Percentiles rank a stretch among this genome's conserved stretches.
Evolutionary conservation across 2,329 filamentous ascomycete genomes (phyloP).

Genomic region (Paecilomyces variotii): DNA sequence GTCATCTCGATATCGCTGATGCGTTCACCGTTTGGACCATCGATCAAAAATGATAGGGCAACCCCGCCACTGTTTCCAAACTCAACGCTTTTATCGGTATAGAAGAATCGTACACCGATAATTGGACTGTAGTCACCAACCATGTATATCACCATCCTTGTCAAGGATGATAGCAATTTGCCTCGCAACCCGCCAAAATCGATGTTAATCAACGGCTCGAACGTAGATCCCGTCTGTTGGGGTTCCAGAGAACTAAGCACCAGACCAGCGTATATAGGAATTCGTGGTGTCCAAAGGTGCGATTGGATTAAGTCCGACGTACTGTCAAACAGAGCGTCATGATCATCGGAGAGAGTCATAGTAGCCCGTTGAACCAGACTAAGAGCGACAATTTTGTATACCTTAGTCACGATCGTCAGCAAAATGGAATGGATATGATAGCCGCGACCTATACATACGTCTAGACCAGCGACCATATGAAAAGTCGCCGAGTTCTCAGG

Average conservation of each 20-base stretch:
- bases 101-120: constrained; percentile 2
- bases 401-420: neutral
- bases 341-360: neutral
- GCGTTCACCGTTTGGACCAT: constrained; percentile 4
- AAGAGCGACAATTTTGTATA: neutral
- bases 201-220: constrained; percentile 6
- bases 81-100: neutral
- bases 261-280: too few relatives aligned
- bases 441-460: too few relatives aligned
- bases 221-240: neutral
- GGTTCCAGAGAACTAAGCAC: neutral
- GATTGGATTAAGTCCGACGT: too few relatives aligned
- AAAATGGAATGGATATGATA: too few relatives aligned
- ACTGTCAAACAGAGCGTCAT: too few relatives aligned
- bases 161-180: constrained; percentile 1
- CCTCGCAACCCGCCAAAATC: constrained; percentile 7
- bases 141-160: constrained; percentile 5
- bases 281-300: too few relatives aligned
- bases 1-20: neutral
- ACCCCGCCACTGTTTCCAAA: constrained; percentile 3
- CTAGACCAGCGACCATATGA: too few relatives aligned
- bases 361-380: neutral
- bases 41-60: constrained; percentile 3
- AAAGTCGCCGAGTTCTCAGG: too few relatives aligned
- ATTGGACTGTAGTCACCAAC: neutral